Conservation (phyloP, 805 yeast genomes). For the Nakazawaea ernobii region DNA sequence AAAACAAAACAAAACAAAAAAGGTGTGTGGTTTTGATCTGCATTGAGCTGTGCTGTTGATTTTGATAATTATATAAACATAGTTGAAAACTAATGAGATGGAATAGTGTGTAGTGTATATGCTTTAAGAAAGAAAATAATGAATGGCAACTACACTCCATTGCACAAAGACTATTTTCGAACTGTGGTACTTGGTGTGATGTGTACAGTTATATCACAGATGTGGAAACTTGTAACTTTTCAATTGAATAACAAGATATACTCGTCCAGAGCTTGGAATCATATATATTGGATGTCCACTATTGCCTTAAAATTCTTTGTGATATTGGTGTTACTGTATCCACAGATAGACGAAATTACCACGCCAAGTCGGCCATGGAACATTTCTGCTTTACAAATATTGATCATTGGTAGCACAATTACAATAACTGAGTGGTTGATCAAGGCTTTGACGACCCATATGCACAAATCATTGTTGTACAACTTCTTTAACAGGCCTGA, state of each 20-base stretch:
- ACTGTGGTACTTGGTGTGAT: not conserved
- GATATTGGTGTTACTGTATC: conserved; percentile 1
- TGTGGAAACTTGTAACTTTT: not conserved
- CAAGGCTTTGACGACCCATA: not conserved
- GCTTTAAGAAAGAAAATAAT: not conserved
- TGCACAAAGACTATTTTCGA: not conserved
- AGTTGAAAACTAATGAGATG: not conserved
- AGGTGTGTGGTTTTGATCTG: no score
- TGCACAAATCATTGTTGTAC: not conserved
- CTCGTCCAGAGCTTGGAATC: not conserved
- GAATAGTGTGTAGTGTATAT: not conserved
- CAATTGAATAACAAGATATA: not conserved
- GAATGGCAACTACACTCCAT: not conserved
- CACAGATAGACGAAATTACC: conserved; percentile 1
- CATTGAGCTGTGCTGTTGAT: not conserved
- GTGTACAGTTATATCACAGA: not conserved
- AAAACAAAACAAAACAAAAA: no score
- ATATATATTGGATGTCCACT: conserved; percentile 1
- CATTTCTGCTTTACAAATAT: not conserved
- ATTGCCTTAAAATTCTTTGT: not conserved
- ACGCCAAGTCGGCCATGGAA: not conserved
- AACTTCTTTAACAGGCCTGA: not conserved
- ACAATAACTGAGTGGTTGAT: not conserved
- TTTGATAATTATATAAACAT: no score
- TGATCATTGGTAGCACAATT: not conserved